Percentiles rank a stretch among this genome's conserved stretches.
Evolutionary conservation across 805 yeast species (phyloP).

Genomic region (Metschnikowia cerradonensis): DNA sequence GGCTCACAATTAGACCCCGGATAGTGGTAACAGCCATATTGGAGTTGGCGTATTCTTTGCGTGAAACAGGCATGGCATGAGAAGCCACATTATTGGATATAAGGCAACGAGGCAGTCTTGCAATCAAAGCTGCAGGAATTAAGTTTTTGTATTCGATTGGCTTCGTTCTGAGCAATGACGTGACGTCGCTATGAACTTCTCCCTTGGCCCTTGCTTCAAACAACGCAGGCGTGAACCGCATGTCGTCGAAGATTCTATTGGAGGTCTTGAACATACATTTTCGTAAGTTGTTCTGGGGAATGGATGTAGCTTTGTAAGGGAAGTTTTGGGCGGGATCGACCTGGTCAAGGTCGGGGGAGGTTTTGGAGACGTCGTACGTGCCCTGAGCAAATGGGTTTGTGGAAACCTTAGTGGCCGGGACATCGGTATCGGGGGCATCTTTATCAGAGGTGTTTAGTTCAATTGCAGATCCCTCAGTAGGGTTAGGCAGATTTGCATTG

Average conservation of each 20-base stretch:
- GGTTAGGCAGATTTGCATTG: not conserved
- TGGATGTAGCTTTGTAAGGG: slow-evolving; percentile 14
- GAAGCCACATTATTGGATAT: slow-evolving; percentile 34
- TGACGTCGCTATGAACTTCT: slow-evolving; percentile 1
- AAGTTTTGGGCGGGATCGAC: slow-evolving; percentile 5
- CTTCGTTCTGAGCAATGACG: slow-evolving; percentile 23
- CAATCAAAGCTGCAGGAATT: slow-evolving; percentile 13
- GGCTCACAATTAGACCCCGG: slow-evolving; percentile 30
- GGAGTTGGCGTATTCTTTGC: slow-evolving; percentile 14
- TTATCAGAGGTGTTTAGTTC: not conserved
- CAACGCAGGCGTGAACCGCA: slow-evolving; percentile 27
- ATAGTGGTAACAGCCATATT: slow-evolving; percentile 21
- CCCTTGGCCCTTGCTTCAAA: not conserved
- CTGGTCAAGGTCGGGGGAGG: not conserved
- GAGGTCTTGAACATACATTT: slow-evolving; percentile 52
- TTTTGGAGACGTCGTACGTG: not conserved
- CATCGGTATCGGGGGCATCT: not conserved
- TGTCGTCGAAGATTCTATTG: slow-evolving; percentile 64
- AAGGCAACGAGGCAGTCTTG: slow-evolving; percentile 18
- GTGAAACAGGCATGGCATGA: slow-evolving; percentile 31
- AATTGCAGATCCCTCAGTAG: not conserved
- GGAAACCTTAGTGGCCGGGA: not conserved
- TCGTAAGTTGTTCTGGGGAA: slow-evolving; percentile 12
- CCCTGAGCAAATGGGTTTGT: slow-evolving; percentile 12
- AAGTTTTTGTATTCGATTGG: slow-evolving; percentile 37